Evolutionary conservation across 192 early-diverging fungal species (phyloP), one percentile per base, ranked within the genome.

Genomic region (Irineochytrium annulatum): DNA sequence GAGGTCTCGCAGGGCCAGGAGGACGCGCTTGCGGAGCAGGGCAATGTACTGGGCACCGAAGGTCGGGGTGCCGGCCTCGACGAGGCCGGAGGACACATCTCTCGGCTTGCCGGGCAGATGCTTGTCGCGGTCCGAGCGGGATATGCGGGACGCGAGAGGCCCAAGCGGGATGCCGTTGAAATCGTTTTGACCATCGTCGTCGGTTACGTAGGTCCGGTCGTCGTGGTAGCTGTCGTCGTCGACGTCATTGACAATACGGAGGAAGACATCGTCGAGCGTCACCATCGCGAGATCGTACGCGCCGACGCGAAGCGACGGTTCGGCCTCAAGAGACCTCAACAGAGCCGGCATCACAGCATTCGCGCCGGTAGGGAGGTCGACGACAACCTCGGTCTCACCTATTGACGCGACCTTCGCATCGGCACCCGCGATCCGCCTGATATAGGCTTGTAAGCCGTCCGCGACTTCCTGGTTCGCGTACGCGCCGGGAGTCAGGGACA

Each of bases 181-280:
- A n/a, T n/a, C n/a, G n/a, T n/a, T n/a, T n/a, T n/a, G n/a, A n/a
- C n/a, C n/a, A n/a, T n/a, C n/a, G n/a, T n/a, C n/a, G n/a, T n/a
- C n/a, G n/a, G n/a, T n/a, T n/a, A n/a, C n/a, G n/a, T n/a, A n/a
- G n/a, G n/a, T n/a, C n/a, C n/a, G n/a, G n/a, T n/a, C n/a, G 13
- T 5, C 37, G 34, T 3, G 56, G 27, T 28, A 6, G 32, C 57
- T 44, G 1, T 55, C 43, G 13, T 34, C 32, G 26, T 56, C 29
- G 22, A 6, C 61, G 16, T 30, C 31, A 22, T 33, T 22, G 24
- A 34, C 41, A 19, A 55, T 16, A 19, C 44, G 41, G 34, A 65
- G 16, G 32, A 65, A 65, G 3, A 65, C 63, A 20, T 65, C 63
- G 20, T 65, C 63, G 8, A 65, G 53, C 14, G 63, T 65, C 19